Base-by-base conservation (phyloP, 176 grass and related monocot genomes). In the Oryza coarctata region DNA sequence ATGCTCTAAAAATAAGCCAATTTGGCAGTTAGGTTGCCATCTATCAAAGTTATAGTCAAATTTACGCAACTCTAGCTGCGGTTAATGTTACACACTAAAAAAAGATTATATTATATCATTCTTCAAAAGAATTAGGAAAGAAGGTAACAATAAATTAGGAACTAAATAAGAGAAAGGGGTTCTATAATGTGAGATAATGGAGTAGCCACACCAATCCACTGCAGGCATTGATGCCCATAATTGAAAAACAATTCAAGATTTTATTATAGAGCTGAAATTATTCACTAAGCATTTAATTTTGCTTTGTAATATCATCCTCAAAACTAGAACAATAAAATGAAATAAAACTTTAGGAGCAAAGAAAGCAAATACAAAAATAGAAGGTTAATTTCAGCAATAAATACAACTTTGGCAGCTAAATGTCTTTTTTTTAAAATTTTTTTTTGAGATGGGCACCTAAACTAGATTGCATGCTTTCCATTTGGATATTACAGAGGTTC, bases 51-150 rank as follows among this genome's bases (percentile, higher is more conserved):
- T 77, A 8, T 8, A 40, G 11, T 76, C 2, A 60, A 68, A 60
- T 77, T 38, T 61, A 77, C 18, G 25, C 38, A 84, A 23, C 57
- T 75, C 63, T 68, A 18, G 10, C 20, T 57, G 41, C 17, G 34
- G 41, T 77, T 66, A 50, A 68, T 62, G 15, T 20, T 7, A 65
- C 49, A 61, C 12, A 43, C 5, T 40, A 69, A 29, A 25, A 40
- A 17, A 49, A 49, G 45, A 69, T 7, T 4, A 17, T 18, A 33
- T 68, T 3, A 43, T 44, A 76, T 36, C 32, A 27, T 38, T 55
- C 5, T 67, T 75, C 41, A 66, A 75, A 76, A 82, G 1, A 82
- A 57, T 41, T 68, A 41, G 17, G 0, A 30, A 76, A 76, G 9
- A 75, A 68, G 70, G 18, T 69, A 58, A 36, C 1, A 4, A 40